Base-by-base conservation (phyloP, 2,329 filamentous ascomycete genomes). In the Aureobasidium sp. region DNA sequence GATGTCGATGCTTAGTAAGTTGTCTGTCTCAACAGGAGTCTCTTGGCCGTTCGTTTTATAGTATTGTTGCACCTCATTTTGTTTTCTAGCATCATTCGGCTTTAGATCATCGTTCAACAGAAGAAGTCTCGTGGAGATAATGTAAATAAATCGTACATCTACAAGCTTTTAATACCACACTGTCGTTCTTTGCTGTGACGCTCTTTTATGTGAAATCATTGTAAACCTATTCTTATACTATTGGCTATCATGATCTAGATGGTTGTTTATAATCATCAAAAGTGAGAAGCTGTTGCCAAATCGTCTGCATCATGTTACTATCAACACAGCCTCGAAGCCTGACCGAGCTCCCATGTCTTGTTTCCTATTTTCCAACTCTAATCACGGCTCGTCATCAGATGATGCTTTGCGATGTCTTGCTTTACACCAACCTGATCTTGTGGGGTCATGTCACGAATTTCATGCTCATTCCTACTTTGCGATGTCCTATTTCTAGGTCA, bases 1-100 rank as follows among this genome's bases (percentile, higher is more conserved):
- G 71, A 74, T 67, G 72, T 72, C 61, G 57, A 60, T 44, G 39
- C 53, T 20, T 20, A 20, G 4, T 57, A 26, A 46, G 3, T 23
- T 44, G 26, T n/a, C 42, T 23, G 15, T 55, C 13, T 44, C 5
- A 20, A 34, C 41, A 26, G 27, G 39, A 57, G 41, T 34, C 46
- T 17, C 46, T 9, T 44, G 12, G 27, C 27, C 39, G 37, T 20
- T 57, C 27, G n/a, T 8, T 32, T 36, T 46, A 5, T 46, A 15
- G 15, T 17, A 5, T 34, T 17, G 15, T 26, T 57, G 26, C 53
- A 32, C 10, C 17, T 46, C 34, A 13, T 15, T 37, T 27, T 44
- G 13, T 34, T 27, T 23, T 7, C 10, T 15, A 12, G 39, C 39
- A 44, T 57, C 29, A 41, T 26, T 44, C 9, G 42, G 36, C 36